Percentiles rank a stretch among this genome's conserved stretches.
Conservation (phyloP, 495 filamentous ascomycete genomes). For the Haplographium delicatum region DNA sequence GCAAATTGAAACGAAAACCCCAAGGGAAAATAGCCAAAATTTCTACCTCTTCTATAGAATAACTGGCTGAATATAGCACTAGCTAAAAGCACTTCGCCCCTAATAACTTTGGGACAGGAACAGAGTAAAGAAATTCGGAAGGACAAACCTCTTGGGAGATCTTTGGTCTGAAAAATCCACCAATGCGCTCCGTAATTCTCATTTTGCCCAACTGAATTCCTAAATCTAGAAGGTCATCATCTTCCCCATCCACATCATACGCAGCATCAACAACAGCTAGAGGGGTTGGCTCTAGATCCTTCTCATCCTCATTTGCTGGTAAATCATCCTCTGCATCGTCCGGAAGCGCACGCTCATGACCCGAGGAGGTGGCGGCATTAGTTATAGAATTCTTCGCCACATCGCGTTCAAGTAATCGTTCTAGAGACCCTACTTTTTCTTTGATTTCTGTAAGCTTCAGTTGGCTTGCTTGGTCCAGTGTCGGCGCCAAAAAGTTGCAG, state of each 20-base stretch:
- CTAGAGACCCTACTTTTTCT: slow-evolving; percentile 61
- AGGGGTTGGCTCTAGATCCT: slow-evolving; percentile 44
- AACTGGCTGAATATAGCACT: too few relatives aligned
- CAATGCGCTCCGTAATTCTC: slow-evolving; percentile 68
- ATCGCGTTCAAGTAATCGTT: slow-evolving; percentile 56
- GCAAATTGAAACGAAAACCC: too few relatives aligned
- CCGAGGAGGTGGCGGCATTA: slow-evolving; percentile 28
- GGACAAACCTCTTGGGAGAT: slow-evolving; percentile 60
- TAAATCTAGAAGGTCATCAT: slow-evolving; percentile 64
- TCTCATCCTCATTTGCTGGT: slow-evolving; percentile 39
- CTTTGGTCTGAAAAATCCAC: slow-evolving; percentile 51
- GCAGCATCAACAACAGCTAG: slow-evolving; percentile 56
- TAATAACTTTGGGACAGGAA: too few relatives aligned
- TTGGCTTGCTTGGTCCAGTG: slow-evolving; percentile 55
- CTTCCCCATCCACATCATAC: slow-evolving; percentile 48
- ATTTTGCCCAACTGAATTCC: slow-evolving; percentile 65
- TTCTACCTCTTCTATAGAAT: too few relatives aligned
- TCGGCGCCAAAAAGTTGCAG: slow-evolving; percentile 60
- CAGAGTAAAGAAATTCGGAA: too few relatives aligned
- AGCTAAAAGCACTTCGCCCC: too few relatives aligned
- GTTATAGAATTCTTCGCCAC: slow-evolving; percentile 30
- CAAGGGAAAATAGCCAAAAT: too few relatives aligned
- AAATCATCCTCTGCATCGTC: slow-evolving; percentile 41
- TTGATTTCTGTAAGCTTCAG: slow-evolving; percentile 62
- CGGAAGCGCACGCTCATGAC: slow-evolving; percentile 29